A percentile compares a stretch with the other conserved stretches of the same genome.
These are phyloP conservation scores for Podaxis sp. DNA, from an alignment of 768 basidiomycete genomes.

Conservation along the genomic window DNA sequence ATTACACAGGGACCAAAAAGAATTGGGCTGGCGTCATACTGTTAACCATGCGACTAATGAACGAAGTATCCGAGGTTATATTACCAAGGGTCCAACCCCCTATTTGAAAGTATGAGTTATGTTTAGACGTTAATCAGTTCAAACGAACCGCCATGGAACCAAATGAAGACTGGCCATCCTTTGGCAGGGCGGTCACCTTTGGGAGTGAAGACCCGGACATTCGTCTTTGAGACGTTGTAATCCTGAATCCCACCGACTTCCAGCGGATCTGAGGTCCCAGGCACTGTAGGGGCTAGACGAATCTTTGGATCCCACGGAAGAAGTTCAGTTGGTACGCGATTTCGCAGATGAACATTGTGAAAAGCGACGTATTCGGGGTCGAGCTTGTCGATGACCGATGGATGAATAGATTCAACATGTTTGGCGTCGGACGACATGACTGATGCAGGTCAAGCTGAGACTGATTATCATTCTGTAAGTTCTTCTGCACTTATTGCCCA, in stretches of 20 bases:
- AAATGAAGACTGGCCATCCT: slow-evolving; percentile 75
- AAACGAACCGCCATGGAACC: slow-evolving; percentile 67
- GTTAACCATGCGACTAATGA: slow-evolving; percentile 60
- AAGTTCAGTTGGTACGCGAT: slow-evolving; percentile 51
- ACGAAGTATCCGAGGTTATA: slow-evolving; percentile 58
- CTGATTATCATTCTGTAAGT: not conserved
- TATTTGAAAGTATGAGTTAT: slow-evolving; percentile 21
- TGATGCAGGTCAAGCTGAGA: not conserved
- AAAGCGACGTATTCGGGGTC: slow-evolving; percentile 69
- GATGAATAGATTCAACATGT: slow-evolving; percentile 54
- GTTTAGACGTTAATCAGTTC: not conserved
- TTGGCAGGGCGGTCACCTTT: slow-evolving; percentile 43
- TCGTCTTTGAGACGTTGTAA: slow-evolving; percentile 48
- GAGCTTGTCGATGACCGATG: slow-evolving; percentile 53
- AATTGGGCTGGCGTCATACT: slow-evolving; percentile 32
- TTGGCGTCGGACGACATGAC: slow-evolving; percentile 5
- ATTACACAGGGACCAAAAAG: not conserved
- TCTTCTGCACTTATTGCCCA: not conserved
- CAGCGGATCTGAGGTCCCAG: slow-evolving; percentile 57
- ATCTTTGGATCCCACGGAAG: slow-evolving; percentile 62
- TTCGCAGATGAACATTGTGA: slow-evolving; percentile 49
- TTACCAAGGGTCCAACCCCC: slow-evolving; percentile 80
- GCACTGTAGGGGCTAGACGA: slow-evolving; percentile 51
- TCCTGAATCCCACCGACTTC: slow-evolving; percentile 57
- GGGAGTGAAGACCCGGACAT: slow-evolving; percentile 66